Percentiles rank a stretch among this genome's conserved stretches.
phyloP scores from a whole-genome alignment of 768 basidiomycete species.

The Sistotremastrum niveocremeum region DNA sequence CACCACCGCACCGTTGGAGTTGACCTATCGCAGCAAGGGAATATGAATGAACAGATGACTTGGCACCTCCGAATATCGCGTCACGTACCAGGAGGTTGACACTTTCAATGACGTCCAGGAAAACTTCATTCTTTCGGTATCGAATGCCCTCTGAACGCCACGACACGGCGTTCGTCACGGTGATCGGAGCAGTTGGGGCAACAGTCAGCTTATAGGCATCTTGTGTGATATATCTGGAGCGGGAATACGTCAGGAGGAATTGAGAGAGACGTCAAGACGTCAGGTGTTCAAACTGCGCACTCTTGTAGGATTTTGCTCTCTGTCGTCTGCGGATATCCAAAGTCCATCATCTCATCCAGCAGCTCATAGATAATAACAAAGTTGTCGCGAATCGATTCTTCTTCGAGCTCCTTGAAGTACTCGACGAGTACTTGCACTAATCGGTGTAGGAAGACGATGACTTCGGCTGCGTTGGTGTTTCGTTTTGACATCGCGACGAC shows the following conservation, averaged over 20 bases:
- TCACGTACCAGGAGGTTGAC: constrained; percentile 81
- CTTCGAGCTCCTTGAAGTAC: constrained; percentile 99
- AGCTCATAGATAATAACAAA: constrained; percentile 99
- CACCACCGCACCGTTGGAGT: constrained; percentile 92
- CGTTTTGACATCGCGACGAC: constrained; percentile 93
- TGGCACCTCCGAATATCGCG: background rate
- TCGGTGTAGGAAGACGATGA: constrained; percentile 92
- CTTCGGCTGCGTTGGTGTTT: constrained; percentile 91
- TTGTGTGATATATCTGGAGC: constrained; percentile 83
- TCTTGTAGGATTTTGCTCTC: constrained; percentile 99
- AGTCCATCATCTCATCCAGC: constrained; percentile 99
- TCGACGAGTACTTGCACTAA: constrained; percentile 87
- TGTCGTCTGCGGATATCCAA: constrained; percentile 96
- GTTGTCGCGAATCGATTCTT: constrained; percentile 97
- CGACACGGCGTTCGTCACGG: constrained; percentile 95
- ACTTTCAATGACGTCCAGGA: constrained; percentile 95
- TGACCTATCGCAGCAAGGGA: constrained; percentile 46
- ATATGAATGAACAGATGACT: background rate
- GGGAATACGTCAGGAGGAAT: background rate
- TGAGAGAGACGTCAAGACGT: background rate
- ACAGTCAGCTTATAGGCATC: constrained; percentile 96
- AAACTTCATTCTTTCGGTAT: constrained; percentile 98
- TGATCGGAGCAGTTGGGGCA: constrained; percentile 85
- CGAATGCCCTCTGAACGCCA: constrained; percentile 97
- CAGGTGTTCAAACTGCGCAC: constrained; percentile 26